Evolutionary conservation across 768 basidiomycete genomes (phyloP), one percentile per base, ranked within the genome.

Genomic region (Myochromella boudieri): DNA sequence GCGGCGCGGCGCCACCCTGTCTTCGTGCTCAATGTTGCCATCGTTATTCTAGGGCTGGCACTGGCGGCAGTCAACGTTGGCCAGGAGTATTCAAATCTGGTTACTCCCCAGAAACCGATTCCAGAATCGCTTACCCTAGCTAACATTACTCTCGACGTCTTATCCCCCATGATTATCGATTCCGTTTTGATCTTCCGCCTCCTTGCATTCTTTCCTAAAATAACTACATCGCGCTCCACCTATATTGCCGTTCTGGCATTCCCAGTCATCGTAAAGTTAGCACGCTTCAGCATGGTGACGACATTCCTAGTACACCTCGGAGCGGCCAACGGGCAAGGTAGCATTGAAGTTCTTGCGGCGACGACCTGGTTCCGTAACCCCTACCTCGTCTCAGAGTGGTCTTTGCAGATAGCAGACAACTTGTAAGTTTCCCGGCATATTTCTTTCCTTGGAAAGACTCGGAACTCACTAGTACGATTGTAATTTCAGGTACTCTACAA

Each of bases 181-280:
- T 63, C 60, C 10, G 65, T 74, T 29, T 64, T 74, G 7, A 32
- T 70, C n/a, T 54, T 71, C 40, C 62, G 71, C 0, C 59, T 74
- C 9, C 44, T 63, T 21, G 64, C 66, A 2, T 64, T 74, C 6
- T 72, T 64, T 44, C 69, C 70, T 0, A 51, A 55, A 1, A 42
- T 41, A 3, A 29, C 42, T 2, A 60, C 62, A 0, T 46, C 60
- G 2, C 48, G 22, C 32, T 37, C 27, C 7, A 53, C 33, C 0
- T 33, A 60, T 6, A 18, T 57, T 7, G 36, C 43, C 6, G 55
- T 73, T 3, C 58, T 68, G 11, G 52, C 51, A 0, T 54, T 67
- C 12, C 62, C 65, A 2, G 37, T 61, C 1, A 14, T 65, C 2
- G 52, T 67, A 33, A 70, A 70, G 49, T 43, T 57, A 7, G 65